Evolutionary conservation across 768 basidiomycete genomes (phyloP).

Genomic region (Auricularia auricula-judae): DNA sequence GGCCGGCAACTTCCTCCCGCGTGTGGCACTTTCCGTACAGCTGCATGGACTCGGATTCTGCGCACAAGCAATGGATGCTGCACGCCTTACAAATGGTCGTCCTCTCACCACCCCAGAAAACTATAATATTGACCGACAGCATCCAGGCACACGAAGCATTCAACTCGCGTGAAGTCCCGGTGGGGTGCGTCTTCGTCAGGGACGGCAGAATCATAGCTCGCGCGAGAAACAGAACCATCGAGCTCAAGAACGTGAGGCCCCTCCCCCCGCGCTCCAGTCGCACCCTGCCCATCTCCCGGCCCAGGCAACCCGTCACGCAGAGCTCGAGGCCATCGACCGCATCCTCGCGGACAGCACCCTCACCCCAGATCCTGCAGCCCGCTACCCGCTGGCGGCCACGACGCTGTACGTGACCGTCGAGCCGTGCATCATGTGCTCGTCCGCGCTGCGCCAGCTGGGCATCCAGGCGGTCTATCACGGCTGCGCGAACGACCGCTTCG

Average conservation of each 20-base stretch:
- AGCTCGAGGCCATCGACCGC: conserved; percentile 89
- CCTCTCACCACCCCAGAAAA: too few relatives aligned
- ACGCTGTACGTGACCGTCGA: conserved; percentile 97
- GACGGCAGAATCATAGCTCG: conserved; percentile 65
- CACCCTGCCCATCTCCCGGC: not conserved
- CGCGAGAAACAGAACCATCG: conserved; percentile 90
- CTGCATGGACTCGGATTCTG: conserved; percentile 3
- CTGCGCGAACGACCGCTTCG: conserved; percentile 91
- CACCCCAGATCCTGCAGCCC: conserved; percentile 32
- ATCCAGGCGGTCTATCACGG: conserved; percentile 88
- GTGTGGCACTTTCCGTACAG: not conserved
- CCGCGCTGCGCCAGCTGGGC: conserved; percentile 86
- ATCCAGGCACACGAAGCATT: conserved; percentile 77
- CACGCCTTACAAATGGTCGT: conserved; percentile 73
- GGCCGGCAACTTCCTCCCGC: not conserved
- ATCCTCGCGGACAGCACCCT: conserved; percentile 57
- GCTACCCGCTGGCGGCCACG: conserved; percentile 63
- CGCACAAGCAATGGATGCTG: conserved; percentile 50
- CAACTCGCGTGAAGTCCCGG: conserved; percentile 79
- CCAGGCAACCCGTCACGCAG: conserved; percentile 93
- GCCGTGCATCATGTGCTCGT: conserved; percentile 98
- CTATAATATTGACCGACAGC: conserved; percentile 6
- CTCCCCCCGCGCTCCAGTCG: not conserved
- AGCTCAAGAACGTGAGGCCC: conserved; percentile 70
- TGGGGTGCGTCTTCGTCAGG: conserved; percentile 91